Conservation (phyloP, 257 asterid genomes). For the Agastache rugosa region DNA sequence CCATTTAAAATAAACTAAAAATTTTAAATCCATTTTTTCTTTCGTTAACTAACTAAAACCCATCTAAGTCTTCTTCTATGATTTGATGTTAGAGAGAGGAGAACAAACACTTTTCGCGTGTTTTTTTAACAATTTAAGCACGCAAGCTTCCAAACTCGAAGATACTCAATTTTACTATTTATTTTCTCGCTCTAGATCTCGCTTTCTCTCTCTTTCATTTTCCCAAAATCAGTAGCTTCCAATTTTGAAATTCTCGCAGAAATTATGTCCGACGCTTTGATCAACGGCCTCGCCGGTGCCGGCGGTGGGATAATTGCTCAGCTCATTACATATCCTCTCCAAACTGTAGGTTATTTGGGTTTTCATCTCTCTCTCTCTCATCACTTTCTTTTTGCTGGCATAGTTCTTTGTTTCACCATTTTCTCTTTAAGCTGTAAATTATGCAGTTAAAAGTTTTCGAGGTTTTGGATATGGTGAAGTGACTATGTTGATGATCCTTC, state of each 20-base stretch:
- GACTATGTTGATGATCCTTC: constrained; percentile 28
- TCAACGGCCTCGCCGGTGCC: constrained; percentile 97
- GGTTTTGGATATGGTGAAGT: background rate
- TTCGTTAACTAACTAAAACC: background rate
- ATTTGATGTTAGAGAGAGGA: background rate
- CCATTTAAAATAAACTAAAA: too few species aligned
- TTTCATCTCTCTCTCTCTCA: background rate
- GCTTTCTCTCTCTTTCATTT: constrained; percentile 36
- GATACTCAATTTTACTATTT: constrained; percentile 31
- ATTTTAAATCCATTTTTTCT: background rate
- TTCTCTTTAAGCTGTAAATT: background rate
- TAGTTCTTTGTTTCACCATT: constrained; percentile 9
- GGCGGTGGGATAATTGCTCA: constrained; percentile 97
- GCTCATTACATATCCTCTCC: constrained; percentile 93
- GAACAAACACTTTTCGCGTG: constrained; percentile 13
- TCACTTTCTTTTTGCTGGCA: background rate
- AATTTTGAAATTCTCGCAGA: background rate
- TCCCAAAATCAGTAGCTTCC: constrained; percentile 18
- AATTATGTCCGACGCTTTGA: constrained; percentile 93
- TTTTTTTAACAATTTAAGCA: constrained; percentile 21
- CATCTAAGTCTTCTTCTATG: constrained; percentile 7
- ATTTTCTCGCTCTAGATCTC: constrained; percentile 41
- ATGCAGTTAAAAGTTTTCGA: background rate
- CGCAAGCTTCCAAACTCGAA: constrained; percentile 40
- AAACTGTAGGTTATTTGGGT: constrained; percentile 58